These are phyloP conservation scores for Arachnomyces sp. DNA, from an alignment of 2,329 filamentous ascomycete genomes.

Conservation along the genomic window DNA sequence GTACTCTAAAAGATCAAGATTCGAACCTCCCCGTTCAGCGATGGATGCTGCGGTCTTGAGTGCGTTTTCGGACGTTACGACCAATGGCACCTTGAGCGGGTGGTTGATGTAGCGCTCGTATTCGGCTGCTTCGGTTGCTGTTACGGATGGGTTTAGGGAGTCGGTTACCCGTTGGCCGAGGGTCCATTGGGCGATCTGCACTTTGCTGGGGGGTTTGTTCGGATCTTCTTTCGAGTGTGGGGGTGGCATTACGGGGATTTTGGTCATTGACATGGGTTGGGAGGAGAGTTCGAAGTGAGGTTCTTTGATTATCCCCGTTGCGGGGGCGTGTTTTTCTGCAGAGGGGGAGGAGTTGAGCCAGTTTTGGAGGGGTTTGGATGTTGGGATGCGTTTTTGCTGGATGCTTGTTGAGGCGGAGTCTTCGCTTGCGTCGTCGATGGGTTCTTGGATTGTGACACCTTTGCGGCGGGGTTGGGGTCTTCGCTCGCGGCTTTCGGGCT, in stretches of 20 bases:
- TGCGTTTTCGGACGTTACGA: slow-evolving; percentile 37
- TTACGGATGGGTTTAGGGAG: slow-evolving; percentile 77
- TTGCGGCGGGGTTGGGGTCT: slow-evolving; percentile 49
- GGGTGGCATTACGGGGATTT: slow-evolving; percentile 13
- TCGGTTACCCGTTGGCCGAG: slow-evolving; percentile 78
- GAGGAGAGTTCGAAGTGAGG: slow-evolving; percentile 22
- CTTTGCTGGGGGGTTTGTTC: slow-evolving; percentile 63
- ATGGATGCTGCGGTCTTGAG: slow-evolving; percentile 25
- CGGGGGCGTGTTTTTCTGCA: slow-evolving; percentile 24
- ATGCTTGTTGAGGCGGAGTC: slow-evolving; percentile 33
- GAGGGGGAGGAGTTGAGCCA: slow-evolving; percentile 27
- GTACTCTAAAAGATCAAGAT: slow-evolving; percentile 70
- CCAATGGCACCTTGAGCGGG: slow-evolving; percentile 75
- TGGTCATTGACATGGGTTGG: slow-evolving; percentile 14
- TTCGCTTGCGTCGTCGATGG: slow-evolving; percentile 39
- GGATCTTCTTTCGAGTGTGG: slow-evolving; percentile 14
- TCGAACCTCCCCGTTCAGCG: slow-evolving; percentile 44
- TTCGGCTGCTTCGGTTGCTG: slow-evolving; percentile 66
- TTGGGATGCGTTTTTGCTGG: slow-evolving; percentile 10
- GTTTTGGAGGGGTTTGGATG: slow-evolving; percentile 16
- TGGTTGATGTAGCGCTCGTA: slow-evolving; percentile 85
- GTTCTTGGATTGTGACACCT: slow-evolving; percentile 61
- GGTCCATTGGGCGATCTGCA: slow-evolving; percentile 72
- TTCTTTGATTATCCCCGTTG: slow-evolving; percentile 52
- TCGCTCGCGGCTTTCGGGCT: slow-evolving; percentile 52